phyloP scores from a whole-genome alignment of 306 rosid species.

The Psophocarpus tetragonolobus region DNA sequence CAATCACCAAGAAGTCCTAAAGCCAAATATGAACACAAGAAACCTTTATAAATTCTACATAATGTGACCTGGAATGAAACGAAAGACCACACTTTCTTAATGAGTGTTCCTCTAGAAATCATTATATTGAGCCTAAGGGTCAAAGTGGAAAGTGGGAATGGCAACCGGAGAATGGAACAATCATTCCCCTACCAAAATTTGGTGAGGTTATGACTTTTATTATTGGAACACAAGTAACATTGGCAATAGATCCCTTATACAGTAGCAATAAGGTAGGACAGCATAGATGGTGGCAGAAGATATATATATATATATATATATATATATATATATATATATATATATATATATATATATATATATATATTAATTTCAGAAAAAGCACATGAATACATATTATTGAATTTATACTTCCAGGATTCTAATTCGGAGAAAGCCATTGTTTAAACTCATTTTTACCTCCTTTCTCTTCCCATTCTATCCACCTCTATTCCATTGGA shows the following conservation, averaged over 20 bases:
- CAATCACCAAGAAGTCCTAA: not conserved
- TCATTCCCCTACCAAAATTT: not conserved
- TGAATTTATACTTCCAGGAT: too few relatives aligned
- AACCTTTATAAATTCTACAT: not conserved
- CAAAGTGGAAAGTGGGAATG: too few relatives aligned
- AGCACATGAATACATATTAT: too few relatives aligned
- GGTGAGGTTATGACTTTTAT: not conserved
- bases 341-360: too few relatives aligned
- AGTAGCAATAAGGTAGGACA: not conserved
- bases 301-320: too few relatives aligned
- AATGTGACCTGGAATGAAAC: not conserved
- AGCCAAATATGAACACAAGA: not conserved
- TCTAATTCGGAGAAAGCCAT: too few relatives aligned
- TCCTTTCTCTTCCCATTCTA: not conserved
- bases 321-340: too few relatives aligned
- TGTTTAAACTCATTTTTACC: too few relatives aligned
- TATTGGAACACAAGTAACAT: not conserved
- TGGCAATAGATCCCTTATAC: not conserved
- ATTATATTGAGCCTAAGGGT: not conserved
- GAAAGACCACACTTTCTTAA: not conserved
- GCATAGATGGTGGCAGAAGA: too few relatives aligned
- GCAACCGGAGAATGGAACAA: not conserved
- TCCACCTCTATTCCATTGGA: not conserved
- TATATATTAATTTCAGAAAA: too few relatives aligned
- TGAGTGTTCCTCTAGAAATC: not conserved